A percentile compares a stretch with the other conserved stretches of the same genome.
phyloP scores from a whole-genome alignment of 2,329 filamentous ascomycete genomes.

The Lecanicillium sp. region DNA sequence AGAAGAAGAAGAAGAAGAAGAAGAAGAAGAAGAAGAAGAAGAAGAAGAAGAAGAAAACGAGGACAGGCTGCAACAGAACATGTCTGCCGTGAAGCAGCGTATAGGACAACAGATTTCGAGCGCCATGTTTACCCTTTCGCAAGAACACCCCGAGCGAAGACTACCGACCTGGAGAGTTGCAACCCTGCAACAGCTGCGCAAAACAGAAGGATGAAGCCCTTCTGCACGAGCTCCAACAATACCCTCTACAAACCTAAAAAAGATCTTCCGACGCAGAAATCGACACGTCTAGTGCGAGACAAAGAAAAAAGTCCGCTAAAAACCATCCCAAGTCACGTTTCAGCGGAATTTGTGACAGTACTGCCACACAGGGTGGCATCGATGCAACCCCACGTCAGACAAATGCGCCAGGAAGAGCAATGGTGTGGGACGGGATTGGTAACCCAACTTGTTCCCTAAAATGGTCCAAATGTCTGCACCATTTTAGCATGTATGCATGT shows the following conservation, averaged over 20 bases:
- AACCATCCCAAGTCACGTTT: too few relatives aligned
- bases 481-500: too few relatives aligned
- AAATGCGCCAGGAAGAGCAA: not conserved
- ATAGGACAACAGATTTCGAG: conserved; percentile 12
- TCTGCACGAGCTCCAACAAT: too few relatives aligned
- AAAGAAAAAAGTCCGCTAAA: too few relatives aligned
- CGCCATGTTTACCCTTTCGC: conserved; percentile 25
- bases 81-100: conserved; percentile 19
- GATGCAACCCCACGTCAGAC: conserved; percentile 7
- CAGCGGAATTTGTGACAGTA: too few relatives aligned
- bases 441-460: too few relatives aligned
- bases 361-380: not conserved
- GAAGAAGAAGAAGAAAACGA: conserved; percentile 27
- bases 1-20: conserved; percentile 25
- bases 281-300: too few relatives aligned
- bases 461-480: too few relatives aligned
- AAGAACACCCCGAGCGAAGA: conserved; percentile 21
- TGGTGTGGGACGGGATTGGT: too few relatives aligned
- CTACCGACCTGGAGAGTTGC: conserved; percentile 30
- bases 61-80: conserved; percentile 17
- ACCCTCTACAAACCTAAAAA: too few relatives aligned
- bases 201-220: not conserved
- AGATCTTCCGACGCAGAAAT: too few relatives aligned
- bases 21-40: conserved; percentile 25
- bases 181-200: conserved; percentile 12